Evolutionary conservation across 2,329 filamentous ascomycete genomes (phyloP), one percentile per base, ranked within the genome.

Genomic region (Fusarium sp.): DNA sequence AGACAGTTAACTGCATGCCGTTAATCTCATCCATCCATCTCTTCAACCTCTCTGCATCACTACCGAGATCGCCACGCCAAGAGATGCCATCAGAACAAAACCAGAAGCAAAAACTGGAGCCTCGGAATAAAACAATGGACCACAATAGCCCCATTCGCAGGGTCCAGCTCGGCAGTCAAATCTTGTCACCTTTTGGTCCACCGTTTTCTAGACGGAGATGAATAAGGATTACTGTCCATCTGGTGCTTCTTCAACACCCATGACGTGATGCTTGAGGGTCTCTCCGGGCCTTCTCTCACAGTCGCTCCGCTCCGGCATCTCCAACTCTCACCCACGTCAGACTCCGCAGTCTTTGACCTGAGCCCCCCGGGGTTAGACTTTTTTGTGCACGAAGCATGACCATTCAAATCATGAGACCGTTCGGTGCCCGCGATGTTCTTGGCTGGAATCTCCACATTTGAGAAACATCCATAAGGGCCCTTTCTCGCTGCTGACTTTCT

Each of bases 181-280:
- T 10, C 29, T 31, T 31, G 26, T 11, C 7, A 12, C 34, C 22
- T 24, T 58, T 59, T 55, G 54, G 25, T 59, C 57, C 56, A 60
- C 57, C 57, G 57, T 64, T 64, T 64, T 41, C 57, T 32, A 34
- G 49, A 52, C 47, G 61, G 47, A 64, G 61, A 64, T 64, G 56
- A 60, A 64, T 64, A 56, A 58, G 61, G 51, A 59, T 51, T 36
- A 43, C 47, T 39, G 49, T n/a, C 19, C 3, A 3, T 19, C 19
- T 19, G 19, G 19, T 19, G 19, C 19, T 19, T 19, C 3, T 19
- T 9, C 6, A 11, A 29, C 46, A 19, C 10, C 26, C 61, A 61
- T 65, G 61, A 64, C 51, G 61, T 64, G 61, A 62, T 40, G 42
- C 13, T 19, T 32, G n/a, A 13, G 41, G 49, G 32, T 35, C 42